A percentile compares a stretch with the other conserved stretches of the same genome.
Conservation (phyloP, 1,284 basidiomycete genomes). For the Lentinula novae-zelandiae region DNA sequence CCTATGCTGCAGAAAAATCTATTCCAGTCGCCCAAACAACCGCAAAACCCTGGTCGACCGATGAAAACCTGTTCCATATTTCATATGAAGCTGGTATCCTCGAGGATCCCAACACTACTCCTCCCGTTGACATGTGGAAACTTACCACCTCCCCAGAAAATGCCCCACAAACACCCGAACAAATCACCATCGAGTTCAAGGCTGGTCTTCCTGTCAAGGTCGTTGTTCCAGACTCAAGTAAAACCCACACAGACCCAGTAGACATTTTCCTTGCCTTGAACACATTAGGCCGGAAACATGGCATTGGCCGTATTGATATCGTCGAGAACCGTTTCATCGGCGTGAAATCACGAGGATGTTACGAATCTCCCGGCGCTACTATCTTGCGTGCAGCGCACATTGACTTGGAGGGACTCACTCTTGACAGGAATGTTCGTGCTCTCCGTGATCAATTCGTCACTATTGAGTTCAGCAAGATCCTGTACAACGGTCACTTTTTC, state of each 20-base stretch:
- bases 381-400: slow-evolving; percentile 95
- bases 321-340: slow-evolving; percentile 99
- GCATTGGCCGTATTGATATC: slow-evolving; percentile 95
- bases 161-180: slow-evolving; percentile 81
- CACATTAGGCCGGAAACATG: slow-evolving; percentile 90
- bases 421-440: slow-evolving; percentile 95
- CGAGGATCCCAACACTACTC: slow-evolving; percentile 94
- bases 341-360: slow-evolving; percentile 98
- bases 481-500: slow-evolving; percentile 98
- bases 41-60: slow-evolving; percentile 98
- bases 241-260: slow-evolving; percentile 85
- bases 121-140: slow-evolving; percentile 99
- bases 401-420: slow-evolving; percentile 95
- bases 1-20: slow-evolving; percentile 84
- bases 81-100: slow-evolving; percentile 99
- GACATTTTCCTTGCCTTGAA: slow-evolving; percentile 95
- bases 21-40: slow-evolving; percentile 96
- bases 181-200: slow-evolving; percentile 82
- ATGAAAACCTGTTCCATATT: slow-evolving; percentile 99
- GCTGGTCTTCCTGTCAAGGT: slow-evolving; percentile 86
- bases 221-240: slow-evolving; percentile 44
- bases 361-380: slow-evolving; percentile 95
- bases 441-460: slow-evolving; percentile 96
- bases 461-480: slow-evolving; percentile 82
- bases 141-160: slow-evolving; percentile 84